Conservation (phyloP, 352 stramenopile genomes). For the Globisporangium cystogenes region DNA sequence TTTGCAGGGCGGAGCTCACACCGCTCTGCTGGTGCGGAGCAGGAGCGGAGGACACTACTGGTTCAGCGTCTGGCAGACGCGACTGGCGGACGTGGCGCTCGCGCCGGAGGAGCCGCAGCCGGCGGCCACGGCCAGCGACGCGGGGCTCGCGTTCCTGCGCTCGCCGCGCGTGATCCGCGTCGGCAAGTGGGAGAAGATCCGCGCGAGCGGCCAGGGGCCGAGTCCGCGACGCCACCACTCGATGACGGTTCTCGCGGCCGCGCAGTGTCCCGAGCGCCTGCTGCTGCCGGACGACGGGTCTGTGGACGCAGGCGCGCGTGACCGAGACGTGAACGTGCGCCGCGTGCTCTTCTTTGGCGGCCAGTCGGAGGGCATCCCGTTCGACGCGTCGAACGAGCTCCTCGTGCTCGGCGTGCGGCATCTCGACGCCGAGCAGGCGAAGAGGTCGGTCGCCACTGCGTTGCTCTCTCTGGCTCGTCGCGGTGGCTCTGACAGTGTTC, state of each 20-base stretch:
- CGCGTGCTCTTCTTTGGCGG: constrained; percentile 65
- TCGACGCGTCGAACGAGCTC: constrained; percentile 65
- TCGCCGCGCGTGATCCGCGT: constrained; percentile 31
- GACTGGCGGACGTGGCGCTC: constrained; percentile 18
- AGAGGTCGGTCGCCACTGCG: not conserved
- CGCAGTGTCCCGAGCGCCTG: constrained; percentile 14
- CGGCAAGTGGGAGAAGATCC: constrained; percentile 57
- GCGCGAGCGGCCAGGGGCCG: constrained; percentile 27
- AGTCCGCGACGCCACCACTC: constrained; percentile 56
- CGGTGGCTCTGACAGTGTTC: not conserved
- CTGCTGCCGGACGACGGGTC: constrained; percentile 6
- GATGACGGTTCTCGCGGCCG: constrained; percentile 51
- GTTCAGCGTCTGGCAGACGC: constrained; percentile 58
- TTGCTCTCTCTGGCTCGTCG: too few relatives aligned
- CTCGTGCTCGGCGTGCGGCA: constrained; percentile 22
- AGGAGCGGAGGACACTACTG: constrained; percentile 73
- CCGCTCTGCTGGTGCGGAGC: not conserved
- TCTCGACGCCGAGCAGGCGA: not conserved
- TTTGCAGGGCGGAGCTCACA: not conserved
- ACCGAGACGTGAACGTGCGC: constrained; percentile 22
- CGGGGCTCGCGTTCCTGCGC: constrained; percentile 32
- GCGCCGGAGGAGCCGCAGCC: not conserved
- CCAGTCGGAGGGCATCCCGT: constrained; percentile 60
- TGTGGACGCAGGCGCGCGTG: not conserved
- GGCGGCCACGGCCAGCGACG: not conserved